Evolutionary conservation across 495 filamentous ascomycete genomes (phyloP).

Genomic region (Hamigera avellanea): DNA sequence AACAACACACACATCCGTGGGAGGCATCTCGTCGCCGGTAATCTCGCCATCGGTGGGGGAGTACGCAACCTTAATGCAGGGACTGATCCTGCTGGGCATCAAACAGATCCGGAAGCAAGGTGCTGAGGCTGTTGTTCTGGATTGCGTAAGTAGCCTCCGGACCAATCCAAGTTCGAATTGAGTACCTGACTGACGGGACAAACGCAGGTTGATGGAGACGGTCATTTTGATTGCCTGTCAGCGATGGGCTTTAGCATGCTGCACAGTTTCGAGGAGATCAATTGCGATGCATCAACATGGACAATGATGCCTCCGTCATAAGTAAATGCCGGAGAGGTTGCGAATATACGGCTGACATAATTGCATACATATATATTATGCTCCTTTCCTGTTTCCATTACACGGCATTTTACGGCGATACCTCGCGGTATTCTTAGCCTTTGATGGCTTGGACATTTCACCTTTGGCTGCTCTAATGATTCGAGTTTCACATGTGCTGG

Average conservation of each 20-base stretch:
- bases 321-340: background rate
- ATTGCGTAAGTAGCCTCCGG: conserved; percentile 48
- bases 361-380: background rate
- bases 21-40: conserved; percentile 72
- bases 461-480: no score
- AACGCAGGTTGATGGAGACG: conserved; percentile 54
- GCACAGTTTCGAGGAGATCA: conserved; percentile 70
- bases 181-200: no score
- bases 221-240: conserved; percentile 55
- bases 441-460: no score
- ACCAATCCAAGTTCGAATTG: no score
- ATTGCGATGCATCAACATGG: conserved; percentile 61
- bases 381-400: background rate
- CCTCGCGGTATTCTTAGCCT: no score
- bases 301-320: conserved; percentile 37
- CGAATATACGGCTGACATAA: no score
- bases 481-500: no score
- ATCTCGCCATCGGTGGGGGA: conserved; percentile 59
- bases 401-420: no score
- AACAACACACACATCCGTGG: conserved; percentile 35
- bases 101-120: conserved; percentile 71
- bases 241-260: conserved; percentile 68
- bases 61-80: conserved; percentile 63
- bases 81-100: conserved; percentile 68
- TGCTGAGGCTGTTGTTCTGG: conserved; percentile 56